Evolutionary conservation across 352 stramenopile species (phyloP), one percentile per base, ranked within the genome.

Genomic region (Thalassiosira ordinaria): DNA sequence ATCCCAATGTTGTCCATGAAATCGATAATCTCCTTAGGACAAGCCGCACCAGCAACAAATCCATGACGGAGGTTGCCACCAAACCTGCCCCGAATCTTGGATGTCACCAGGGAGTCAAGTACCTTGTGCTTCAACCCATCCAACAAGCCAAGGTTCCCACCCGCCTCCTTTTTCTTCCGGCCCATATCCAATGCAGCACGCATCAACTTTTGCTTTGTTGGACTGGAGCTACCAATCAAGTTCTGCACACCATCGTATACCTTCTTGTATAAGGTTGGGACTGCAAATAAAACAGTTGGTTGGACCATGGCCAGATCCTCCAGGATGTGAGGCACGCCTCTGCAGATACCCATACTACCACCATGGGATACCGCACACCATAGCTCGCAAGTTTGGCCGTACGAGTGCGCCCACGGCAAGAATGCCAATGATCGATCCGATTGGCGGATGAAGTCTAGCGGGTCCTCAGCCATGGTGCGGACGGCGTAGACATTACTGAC

Each of bases 211-310:
- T 83, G 57, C 57, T 86, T 87, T 22, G 62, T 79, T 18, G 68
- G 74, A 46, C 71, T 85, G 49, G 64, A 77, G 0, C 46, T 70
- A 2, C 60, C 63, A 62, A 87, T 91, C 47, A 87, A 79, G 51
- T 89, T 86, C 41, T 86, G 65, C 14, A 91, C 82, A 27, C 84
- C 82, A 72, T 92, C 87, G 61, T 89, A 90, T 11, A 92, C 75
- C 4, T 82, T 80, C 69, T 95, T 95, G 77, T 93, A 95, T 16
- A 95, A 80, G n/a, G 84, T 86, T 18, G 91, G 91, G 6, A 95
- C 91, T 24, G 87, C 78, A 70, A 92, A 93, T 2, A 95, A 69
- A 4, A 92, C 44, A 20, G 85, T 92, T 1, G 91, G 91, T 39
- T 91, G 81, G 5, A 94, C 83, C 72, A 92, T 80, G 7, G 64